Evolutionary conservation across 805 yeast genomes (phyloP).

Genomic region (Metschnikowia shivogae): DNA sequence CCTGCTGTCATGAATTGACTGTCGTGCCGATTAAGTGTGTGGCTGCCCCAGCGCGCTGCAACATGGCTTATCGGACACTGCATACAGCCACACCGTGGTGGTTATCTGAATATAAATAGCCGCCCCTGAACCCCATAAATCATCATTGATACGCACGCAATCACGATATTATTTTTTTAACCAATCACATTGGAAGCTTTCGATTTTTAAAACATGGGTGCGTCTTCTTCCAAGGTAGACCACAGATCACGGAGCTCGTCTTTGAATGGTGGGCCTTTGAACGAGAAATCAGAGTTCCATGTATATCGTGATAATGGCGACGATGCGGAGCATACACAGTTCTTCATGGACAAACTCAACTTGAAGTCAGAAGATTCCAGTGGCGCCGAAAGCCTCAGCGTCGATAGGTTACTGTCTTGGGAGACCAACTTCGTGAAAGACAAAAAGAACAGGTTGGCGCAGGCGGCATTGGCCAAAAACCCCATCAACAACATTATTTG

Average conservation of each 20-base stretch:
- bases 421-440: slow-evolving; percentile 40
- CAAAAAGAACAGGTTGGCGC: slow-evolving; percentile 49
- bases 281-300: neutral
- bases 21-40: neutral
- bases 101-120: slow-evolving; percentile 3
- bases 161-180: too few species aligned
- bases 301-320: neutral
- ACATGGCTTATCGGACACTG: slow-evolving; percentile 2
- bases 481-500: slow-evolving; percentile 42
- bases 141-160: too few species aligned
- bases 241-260: neutral
- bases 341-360: neutral
- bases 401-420: slow-evolving; percentile 40
- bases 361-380: neutral
- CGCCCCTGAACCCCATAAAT: neutral
- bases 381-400: slow-evolving; percentile 6
- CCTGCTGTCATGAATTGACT: too few species aligned
- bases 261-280: neutral
- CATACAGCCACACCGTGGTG: slow-evolving; percentile 1
- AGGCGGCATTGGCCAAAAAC: slow-evolving; percentile 50
- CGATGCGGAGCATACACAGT: neutral
- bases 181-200: neutral
- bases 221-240: neutral
- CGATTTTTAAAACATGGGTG: neutral
- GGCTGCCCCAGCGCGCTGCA: neutral